Conservation (phyloP, 495 filamentous ascomycete species). For the Lichenothelia convexa region DNA sequence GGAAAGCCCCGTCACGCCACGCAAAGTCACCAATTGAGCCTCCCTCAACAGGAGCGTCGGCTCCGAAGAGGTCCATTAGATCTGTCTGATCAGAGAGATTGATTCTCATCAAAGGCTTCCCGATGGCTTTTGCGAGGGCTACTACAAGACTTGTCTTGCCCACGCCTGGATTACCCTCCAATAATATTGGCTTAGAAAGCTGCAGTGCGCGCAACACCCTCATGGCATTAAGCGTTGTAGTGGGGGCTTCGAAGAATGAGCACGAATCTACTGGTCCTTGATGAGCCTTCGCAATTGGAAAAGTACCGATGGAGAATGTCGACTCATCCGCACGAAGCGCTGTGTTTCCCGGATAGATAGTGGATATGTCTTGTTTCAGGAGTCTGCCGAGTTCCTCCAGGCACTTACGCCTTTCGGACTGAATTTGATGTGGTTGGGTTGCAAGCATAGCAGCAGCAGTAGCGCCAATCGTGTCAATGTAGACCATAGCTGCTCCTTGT, state of each 20-base stretch:
- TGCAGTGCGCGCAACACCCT: slow-evolving; percentile 80
- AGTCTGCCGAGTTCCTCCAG: slow-evolving; percentile 52
- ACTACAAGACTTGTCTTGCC: slow-evolving; percentile 89
- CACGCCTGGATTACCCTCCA: slow-evolving; percentile 92
- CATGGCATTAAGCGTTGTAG: slow-evolving; percentile 76
- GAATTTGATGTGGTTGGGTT: slow-evolving; percentile 36
- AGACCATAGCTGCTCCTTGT: slow-evolving; percentile 89
- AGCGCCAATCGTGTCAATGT: slow-evolving; percentile 83
- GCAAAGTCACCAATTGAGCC: slow-evolving; percentile 71
- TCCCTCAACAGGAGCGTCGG: slow-evolving; percentile 86
- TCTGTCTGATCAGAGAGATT: slow-evolving; percentile 98
- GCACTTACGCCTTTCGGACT: slow-evolving; percentile 48
- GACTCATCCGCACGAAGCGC: slow-evolving; percentile 28
- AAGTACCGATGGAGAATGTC: slow-evolving; percentile 48
- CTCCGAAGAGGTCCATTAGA: slow-evolving; percentile 91
- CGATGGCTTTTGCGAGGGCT: slow-evolving; percentile 60
- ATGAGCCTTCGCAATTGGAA: slow-evolving; percentile 38
- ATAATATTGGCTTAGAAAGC: slow-evolving; percentile 69
- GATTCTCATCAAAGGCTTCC: slow-evolving; percentile 70
- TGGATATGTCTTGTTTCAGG: slow-evolving; percentile 39
- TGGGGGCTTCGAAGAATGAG: slow-evolving; percentile 73
- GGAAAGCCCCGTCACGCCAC: slow-evolving; percentile 90
- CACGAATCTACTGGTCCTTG: slow-evolving; percentile 32
- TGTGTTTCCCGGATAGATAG: slow-evolving; percentile 41
- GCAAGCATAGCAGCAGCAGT: slow-evolving; percentile 76